Evolutionary conservation across 768 basidiomycete species (phyloP).

Genomic region (Mycena latifolia): DNA sequence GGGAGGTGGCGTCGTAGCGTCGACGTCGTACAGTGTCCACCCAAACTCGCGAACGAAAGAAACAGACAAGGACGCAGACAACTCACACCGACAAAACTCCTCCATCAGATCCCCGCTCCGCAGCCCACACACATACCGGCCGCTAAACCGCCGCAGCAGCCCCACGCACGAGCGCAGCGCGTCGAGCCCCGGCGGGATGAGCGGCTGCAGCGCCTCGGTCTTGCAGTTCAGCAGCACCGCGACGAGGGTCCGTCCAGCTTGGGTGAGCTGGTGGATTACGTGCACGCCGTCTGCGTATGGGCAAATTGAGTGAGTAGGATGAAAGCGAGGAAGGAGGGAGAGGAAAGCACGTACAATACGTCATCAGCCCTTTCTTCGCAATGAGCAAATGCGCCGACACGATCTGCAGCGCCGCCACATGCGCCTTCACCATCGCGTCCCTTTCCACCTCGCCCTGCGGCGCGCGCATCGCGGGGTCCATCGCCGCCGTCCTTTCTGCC

Average conservation of each 20-base stretch:
- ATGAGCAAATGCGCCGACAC: slow-evolving; percentile 87
- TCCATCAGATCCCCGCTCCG: slow-evolving; percentile 94
- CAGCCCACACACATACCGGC: slow-evolving; percentile 92
- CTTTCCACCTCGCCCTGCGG: slow-evolving; percentile 76
- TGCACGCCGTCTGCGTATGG: slow-evolving; percentile 88
- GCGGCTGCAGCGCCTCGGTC: slow-evolving; percentile 76
- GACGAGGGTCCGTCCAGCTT: slow-evolving; percentile 91
- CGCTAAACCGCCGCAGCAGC: slow-evolving; percentile 89
- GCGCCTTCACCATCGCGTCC: slow-evolving; percentile 83
- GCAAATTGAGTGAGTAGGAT: too few relatives aligned
- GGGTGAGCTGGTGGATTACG: slow-evolving; percentile 95
- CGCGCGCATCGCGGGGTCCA: slow-evolving; percentile 58
- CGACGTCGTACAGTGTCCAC: too few relatives aligned
- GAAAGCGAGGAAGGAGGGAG: slow-evolving; percentile 22
- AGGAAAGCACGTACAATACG: slow-evolving; percentile 94
- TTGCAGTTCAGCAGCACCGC: slow-evolving; percentile 92
- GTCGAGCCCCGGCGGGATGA: slow-evolving; percentile 87
- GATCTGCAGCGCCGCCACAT: slow-evolving; percentile 84
- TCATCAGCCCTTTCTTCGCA: slow-evolving; percentile 92
- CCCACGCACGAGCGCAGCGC: slow-evolving; percentile 90
- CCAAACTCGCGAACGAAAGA: too few relatives aligned
- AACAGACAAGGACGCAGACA: slow-evolving; percentile 7
- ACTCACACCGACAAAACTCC: slow-evolving; percentile 89
- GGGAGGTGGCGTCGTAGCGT: too few relatives aligned
- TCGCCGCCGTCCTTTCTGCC: slow-evolving; percentile 69